Base-by-base conservation (phyloP, 345 rosid species). In the Sonneratia alba region DNA sequence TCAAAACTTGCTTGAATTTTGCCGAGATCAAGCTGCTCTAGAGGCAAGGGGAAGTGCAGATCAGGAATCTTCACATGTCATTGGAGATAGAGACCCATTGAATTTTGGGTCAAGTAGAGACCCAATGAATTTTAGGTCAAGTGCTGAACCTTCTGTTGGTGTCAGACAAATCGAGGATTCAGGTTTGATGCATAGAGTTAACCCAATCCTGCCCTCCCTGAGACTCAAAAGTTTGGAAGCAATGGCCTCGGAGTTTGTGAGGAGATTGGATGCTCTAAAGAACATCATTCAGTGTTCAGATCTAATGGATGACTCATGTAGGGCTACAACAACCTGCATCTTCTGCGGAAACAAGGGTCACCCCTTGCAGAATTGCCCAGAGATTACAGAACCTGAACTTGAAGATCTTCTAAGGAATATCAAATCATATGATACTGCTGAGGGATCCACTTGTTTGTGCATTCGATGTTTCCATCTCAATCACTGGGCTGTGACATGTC, bases 401-500 rank as follows among this genome's bases (percentile, higher is more conserved):
- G 84, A 87, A 78, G 83, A 85, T 79, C 80, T 91, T 49, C 63
- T 81, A 45, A 79, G 72, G 70, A 85, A 79, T 72, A 38, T 80
- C 49, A 84, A 74, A 76, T 77, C 81, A 53, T 75, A 76, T 65
- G 73, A 78, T 66, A 78, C 79, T 34, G 77, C 66, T 56, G 80
- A 87, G 70, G 85, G 76, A 71, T 70, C 76, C 21, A 75, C 87
- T 76, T 76, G 83, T 74, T 68, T 84, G 67, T 88, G 93, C 76
- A 79, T 88, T 70, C 86, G 87, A 83, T 88, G 97, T 81, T 87
- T 81, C 77, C 88, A 85, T 81, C 81, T 77, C 59, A 79, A 77
- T 79, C 97, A 93, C 71, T 91, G 97, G 98, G 97, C 97, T 71
- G 79, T 83, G 75, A 66, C 81, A 34, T 93, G 94, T 71, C 96